Evolutionary conservation across 2,329 filamentous ascomycete species (phyloP).

Genomic region (Claviceps fusiformis): DNA sequence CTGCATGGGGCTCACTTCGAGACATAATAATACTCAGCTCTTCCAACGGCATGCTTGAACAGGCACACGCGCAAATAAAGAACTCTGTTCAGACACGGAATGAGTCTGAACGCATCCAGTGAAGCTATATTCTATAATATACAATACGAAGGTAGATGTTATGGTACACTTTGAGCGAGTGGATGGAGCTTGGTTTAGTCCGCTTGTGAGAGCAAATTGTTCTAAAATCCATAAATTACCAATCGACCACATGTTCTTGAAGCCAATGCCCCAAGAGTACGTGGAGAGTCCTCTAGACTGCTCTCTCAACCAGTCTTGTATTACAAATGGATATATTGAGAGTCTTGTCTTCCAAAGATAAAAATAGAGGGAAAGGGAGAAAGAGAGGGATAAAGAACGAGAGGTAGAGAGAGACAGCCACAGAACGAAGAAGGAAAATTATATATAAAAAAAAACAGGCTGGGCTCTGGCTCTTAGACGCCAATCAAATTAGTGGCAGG

Average conservation of each 20-base stretch:
- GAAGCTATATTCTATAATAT: not conserved
- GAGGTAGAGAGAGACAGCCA: no score
- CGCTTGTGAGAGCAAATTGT: not conserved
- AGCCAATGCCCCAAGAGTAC: not conserved
- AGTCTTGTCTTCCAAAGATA: not conserved
- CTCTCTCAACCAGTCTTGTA: not conserved
- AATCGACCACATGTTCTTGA: not conserved
- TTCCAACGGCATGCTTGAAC: not conserved
- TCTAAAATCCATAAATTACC: not conserved
- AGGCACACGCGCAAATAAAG: no score
- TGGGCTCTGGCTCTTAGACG: not conserved
- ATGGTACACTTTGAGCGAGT: not conserved
- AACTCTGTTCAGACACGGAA: not conserved
- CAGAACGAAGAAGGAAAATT: no score
- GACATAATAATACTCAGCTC: not conserved
- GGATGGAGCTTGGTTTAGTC: not conserved
- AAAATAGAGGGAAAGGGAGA: not conserved
- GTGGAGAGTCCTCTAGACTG: not conserved
- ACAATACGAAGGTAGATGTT: not conserved
- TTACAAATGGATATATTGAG: not conserved
- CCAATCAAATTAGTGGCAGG: not conserved
- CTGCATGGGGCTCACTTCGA: not conserved
- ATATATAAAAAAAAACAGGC: not conserved
- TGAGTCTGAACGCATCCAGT: not conserved
- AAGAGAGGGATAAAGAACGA: not conserved